A percentile compares a stretch with the other conserved stretches of the same genome.
Conservation (phyloP, 1,284 basidiomycete genomes). For the Trichosporon sp. region DNA sequence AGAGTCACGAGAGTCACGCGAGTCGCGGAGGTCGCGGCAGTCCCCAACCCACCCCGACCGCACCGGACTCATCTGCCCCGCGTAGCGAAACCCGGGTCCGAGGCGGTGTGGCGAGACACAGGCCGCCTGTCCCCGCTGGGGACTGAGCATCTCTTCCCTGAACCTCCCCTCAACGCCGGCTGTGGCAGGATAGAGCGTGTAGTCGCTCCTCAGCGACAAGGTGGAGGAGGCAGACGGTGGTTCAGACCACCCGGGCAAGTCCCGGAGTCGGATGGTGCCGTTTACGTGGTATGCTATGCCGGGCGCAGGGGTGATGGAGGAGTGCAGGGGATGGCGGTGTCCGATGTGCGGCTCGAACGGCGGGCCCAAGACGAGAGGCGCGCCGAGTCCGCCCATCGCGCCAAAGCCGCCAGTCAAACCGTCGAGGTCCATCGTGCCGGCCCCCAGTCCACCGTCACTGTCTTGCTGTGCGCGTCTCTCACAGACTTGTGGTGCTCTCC, state of each 20-base stretch:
- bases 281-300: neutral
- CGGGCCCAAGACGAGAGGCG: neutral
- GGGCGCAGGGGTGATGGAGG: too few species aligned
- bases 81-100: neutral
- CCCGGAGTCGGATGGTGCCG: neutral
- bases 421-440: neutral
- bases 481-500: too few species aligned
- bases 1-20: too few species aligned
- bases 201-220: neutral
- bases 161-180: neutral
- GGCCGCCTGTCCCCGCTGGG: neutral
- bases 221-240: neutral
- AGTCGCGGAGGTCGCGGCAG: too few species aligned
- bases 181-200: neutral
- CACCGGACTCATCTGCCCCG: neutral
- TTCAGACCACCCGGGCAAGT: neutral
- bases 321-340: too few species aligned
- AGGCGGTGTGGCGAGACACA: conserved; percentile 2
- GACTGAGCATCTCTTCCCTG: neutral
- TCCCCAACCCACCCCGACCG: neutral
- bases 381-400: neutral
- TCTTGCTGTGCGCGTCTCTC: too few species aligned
- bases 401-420: neutral
- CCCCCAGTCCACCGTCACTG: too few species aligned
- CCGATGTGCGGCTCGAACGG: neutral